These are phyloP conservation scores for Cantharellus cinnabarinus DNA, from an alignment of 768 basidiomycete species.

Conservation along the genomic window DNA sequence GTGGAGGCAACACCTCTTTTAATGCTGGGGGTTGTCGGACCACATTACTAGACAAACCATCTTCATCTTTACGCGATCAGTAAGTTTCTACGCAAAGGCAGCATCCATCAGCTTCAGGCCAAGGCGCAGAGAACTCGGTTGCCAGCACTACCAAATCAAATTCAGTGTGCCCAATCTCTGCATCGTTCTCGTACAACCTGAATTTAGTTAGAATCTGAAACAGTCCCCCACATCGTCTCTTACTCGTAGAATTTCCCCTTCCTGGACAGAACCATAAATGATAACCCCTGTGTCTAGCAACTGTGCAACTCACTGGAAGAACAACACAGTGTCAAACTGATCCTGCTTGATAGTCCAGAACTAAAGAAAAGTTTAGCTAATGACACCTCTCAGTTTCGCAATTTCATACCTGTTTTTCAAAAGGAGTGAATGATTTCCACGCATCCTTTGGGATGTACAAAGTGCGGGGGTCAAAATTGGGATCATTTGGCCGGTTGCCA, in stretches of 20 bases:
- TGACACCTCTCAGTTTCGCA: neutral
- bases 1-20: neutral
- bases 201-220: neutral
- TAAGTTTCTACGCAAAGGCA: constrained; percentile 22
- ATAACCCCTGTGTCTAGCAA: neutral
- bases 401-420: constrained; percentile 63
- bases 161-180: constrained; percentile 75
- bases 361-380: constrained; percentile 6
- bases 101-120: neutral
- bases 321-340: constrained; percentile 88
- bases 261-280: neutral
- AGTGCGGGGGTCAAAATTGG: constrained; percentile 80
- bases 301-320: constrained; percentile 44
- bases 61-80: constrained; percentile 89
- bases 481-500: constrained; percentile 50
- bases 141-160: constrained; percentile 50
- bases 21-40: neutral
- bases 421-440: constrained; percentile 78
- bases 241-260: constrained; percentile 40
- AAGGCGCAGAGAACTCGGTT: neutral
- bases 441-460: constrained; percentile 54
- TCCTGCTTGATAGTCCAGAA: constrained; percentile 80
- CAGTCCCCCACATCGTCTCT: neutral
- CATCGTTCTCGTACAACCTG: constrained; percentile 87
- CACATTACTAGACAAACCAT: constrained; percentile 39